Percentiles rank a stretch among this genome's conserved stretches.
Conservation (phyloP, 257 asterid species). For the Cinchona pubescens region DNA sequence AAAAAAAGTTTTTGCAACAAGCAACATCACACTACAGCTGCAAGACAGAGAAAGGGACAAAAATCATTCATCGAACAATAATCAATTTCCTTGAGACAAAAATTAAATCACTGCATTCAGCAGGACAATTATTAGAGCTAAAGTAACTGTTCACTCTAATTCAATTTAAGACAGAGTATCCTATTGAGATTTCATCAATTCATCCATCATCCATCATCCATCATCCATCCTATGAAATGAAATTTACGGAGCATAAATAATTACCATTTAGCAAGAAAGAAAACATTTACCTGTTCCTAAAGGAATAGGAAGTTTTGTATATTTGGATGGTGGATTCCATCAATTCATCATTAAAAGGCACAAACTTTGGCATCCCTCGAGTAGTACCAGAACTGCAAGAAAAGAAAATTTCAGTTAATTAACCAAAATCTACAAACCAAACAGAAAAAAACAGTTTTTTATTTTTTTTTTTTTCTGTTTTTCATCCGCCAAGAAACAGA, state of each 20-base stretch:
- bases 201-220: background rate
- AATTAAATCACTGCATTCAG: background rate
- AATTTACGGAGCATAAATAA: background rate
- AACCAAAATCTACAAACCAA: background rate
- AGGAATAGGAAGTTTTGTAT: slow-evolving; percentile 79
- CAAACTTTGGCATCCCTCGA: slow-evolving; percentile 98
- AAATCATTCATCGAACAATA: background rate
- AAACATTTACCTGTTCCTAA: slow-evolving; percentile 68
- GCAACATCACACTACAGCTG: background rate
- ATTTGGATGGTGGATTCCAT: slow-evolving; percentile 86
- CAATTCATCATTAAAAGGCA: slow-evolving; percentile 93
- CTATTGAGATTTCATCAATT: background rate
- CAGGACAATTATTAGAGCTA: background rate
- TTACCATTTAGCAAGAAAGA: background rate
- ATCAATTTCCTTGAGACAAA: background rate
- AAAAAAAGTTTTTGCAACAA: background rate
- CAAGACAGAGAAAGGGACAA: background rate
- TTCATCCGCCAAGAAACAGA: background rate
- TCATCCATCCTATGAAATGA: background rate
- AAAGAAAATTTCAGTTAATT: slow-evolving; percentile 24
- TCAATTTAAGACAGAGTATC: background rate
- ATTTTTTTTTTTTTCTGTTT: background rate
- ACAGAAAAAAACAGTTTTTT: background rate
- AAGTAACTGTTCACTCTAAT: background rate
- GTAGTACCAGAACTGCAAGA: slow-evolving; percentile 91